Evolutionary conservation across 352 stramenopile species (phyloP), one percentile per base, ranked within the genome.

Genomic region (Globisporangium heterothallicum): DNA sequence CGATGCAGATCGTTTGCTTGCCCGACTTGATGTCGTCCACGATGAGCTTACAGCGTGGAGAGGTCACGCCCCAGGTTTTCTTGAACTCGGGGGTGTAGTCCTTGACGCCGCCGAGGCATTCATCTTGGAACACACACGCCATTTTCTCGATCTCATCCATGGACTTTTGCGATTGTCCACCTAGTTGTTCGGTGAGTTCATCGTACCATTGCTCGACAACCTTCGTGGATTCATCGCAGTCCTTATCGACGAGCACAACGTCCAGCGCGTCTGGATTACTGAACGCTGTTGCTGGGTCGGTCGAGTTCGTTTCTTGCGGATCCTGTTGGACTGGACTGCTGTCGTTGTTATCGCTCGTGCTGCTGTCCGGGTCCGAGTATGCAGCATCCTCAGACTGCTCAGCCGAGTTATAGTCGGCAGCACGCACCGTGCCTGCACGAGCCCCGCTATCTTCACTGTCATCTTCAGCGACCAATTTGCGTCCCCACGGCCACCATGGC

Each of bases 111-210:
- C 71, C 71, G 1, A 83, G 59, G 46, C 74, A 85, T 29, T 78
- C 58, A 24, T 78, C 57, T 42, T 83, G 59, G 40, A 74, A 75
- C 66, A 81, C 65, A 30, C 73, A 79, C 43, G 63, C 26, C 60
- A 83, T 78, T 44, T 64, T 64, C 53, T 85, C 74, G 21, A 85
- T 58, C 43, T 85, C 71, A 4, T 58, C 68, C 30, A 68, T 72
- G 30, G 54, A 57, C 12, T 71, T 56, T 24, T 61, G 30, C n/a
- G 57, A 60, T 24, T 68, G 40, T 2, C 65, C 68, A 19, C 70
- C 68, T 52, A 78, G 66, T 2, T 49, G 44, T 40, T 59, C 16
- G 44, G 61, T 50, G 2, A 66, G 72, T 36, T 64, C 56, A 10
- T 75, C 46, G 44, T 81, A 81, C 68, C 68, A 81, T 14, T 56